These are phyloP conservation scores for Blumeriella jaapii DNA, from an alignment of 2,329 filamentous ascomycete species.

Conservation along the genomic window DNA sequence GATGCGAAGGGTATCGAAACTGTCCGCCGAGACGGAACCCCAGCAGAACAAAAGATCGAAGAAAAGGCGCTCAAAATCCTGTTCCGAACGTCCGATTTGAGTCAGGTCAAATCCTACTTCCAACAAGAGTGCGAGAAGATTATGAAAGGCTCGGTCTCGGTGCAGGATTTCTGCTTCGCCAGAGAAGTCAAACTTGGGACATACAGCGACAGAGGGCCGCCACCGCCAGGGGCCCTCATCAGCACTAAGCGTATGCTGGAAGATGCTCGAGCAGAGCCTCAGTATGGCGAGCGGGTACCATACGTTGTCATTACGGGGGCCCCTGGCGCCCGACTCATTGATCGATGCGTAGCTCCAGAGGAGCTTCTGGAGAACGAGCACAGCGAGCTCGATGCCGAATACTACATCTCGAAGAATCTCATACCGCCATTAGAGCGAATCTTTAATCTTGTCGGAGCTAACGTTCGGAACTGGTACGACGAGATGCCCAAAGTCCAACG, in stretches of 20 bases:
- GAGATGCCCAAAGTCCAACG: constrained; percentile 90
- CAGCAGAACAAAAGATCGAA: constrained; percentile 92
- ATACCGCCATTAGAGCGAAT: constrained; percentile 93
- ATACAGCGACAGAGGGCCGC: constrained; percentile 69
- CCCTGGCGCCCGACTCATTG: constrained; percentile 73
- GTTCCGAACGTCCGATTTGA: constrained; percentile 83
- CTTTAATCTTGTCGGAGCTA: constrained; percentile 90
- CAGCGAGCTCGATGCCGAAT: constrained; percentile 79
- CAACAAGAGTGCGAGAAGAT: constrained; percentile 85
- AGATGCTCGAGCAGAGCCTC: constrained; percentile 78
- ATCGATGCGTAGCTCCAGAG: constrained; percentile 84
- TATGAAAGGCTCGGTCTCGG: constrained; percentile 74
- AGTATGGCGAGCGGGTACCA: constrained; percentile 89
- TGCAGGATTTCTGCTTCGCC: constrained; percentile 95
- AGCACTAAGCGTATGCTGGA: constrained; percentile 76
- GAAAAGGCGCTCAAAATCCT: constrained; percentile 82
- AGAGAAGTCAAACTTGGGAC: constrained; percentile 83
- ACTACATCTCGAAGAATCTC: constrained; percentile 93
- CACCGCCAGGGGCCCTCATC: constrained; percentile 80
- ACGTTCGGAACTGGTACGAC: constrained; percentile 84
- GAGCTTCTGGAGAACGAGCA: constrained; percentile 66
- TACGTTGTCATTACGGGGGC: constrained; percentile 88
- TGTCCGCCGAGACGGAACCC: constrained; percentile 85
- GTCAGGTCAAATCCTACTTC: constrained; percentile 81
- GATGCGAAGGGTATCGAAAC: constrained; percentile 99